These are phyloP conservation scores for Daedaleopsis nitida DNA, from an alignment of 768 basidiomycete species.

Conservation along the genomic window DNA sequence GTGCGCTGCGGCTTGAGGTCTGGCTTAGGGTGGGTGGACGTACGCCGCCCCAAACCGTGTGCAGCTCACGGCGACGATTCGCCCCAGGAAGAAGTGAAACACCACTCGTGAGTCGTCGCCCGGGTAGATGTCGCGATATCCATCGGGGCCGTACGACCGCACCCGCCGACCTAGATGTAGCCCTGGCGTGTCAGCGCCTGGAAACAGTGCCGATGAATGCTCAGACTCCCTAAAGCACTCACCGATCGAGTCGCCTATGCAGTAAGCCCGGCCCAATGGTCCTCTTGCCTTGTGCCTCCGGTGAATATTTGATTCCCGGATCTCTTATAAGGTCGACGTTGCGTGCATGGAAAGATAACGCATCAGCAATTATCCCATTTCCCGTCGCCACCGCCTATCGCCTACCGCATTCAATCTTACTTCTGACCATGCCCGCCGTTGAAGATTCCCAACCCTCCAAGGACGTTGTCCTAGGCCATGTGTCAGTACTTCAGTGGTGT, in stretches of 20 bases:
- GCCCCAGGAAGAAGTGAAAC: neutral
- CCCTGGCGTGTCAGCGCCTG: neutral
- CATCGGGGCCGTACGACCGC: too few species aligned
- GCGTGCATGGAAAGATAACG: neutral
- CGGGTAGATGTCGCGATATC: neutral
- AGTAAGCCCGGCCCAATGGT: neutral
- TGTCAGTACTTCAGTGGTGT: conserved; percentile 13
- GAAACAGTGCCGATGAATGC: neutral
- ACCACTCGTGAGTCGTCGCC: neutral
- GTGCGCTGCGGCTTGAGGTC: too few species aligned
- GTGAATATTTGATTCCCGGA: neutral
- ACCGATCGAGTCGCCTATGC: neutral
- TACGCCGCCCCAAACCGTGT: neutral
- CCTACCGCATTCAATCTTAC: neutral
- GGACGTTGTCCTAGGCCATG: conserved; percentile 19
- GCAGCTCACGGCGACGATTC: neutral
- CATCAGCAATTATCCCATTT: neutral
- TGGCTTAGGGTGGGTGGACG: neutral
- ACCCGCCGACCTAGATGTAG: neutral
- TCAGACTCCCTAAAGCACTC: neutral
- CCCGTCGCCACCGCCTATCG: neutral
- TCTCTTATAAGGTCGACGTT: neutral
- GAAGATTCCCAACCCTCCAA: neutral
- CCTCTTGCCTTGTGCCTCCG: neutral
- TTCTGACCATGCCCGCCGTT: conserved; percentile 15